These are phyloP conservation scores for Chlorella sp. DNA, from an alignment of 139 green algal genomes.

Conservation along the genomic window DNA sequence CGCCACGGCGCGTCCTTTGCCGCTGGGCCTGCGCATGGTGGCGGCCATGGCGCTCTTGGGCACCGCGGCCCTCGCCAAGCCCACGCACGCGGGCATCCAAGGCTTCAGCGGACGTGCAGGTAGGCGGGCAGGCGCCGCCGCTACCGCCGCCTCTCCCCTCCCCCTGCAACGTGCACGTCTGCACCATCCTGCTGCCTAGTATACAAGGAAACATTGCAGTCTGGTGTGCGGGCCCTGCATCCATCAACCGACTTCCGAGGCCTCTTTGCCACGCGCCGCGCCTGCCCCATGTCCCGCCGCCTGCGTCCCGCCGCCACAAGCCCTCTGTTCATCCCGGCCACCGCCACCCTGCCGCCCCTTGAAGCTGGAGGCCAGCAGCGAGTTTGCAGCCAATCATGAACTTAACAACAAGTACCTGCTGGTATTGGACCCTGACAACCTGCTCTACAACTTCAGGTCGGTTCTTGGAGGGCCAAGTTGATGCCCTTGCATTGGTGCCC, in stretches of 20 bases:
- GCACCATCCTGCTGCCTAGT: no score
- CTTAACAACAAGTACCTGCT: conserved; percentile 65
- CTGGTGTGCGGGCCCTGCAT: no score
- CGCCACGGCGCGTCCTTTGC: no score
- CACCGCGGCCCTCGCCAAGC: neutral
- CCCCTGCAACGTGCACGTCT: no score
- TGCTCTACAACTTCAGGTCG: conserved; percentile 60
- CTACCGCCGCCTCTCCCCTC: no score
- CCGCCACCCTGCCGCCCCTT: no score
- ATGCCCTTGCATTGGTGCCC: no score
- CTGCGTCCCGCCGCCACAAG: neutral
- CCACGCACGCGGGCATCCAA: neutral
- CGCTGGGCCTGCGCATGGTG: neutral
- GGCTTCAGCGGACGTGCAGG: no score
- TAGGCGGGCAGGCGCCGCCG: no score
- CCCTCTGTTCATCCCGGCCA: neutral
- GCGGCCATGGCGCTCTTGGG: neutral
- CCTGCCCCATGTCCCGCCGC: neutral
- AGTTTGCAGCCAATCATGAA: conserved; percentile 8
- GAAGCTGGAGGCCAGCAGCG: neutral
- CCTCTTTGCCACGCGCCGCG: no score
- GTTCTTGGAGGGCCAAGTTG: neutral
- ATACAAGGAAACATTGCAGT: no score
- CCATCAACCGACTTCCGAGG: no score
- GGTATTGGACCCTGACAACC: conserved; percentile 48